Percentiles rank a stretch among this genome's conserved stretches.
Conservation (phyloP, 78 protist genomes). For the Anaeramoeba flamelloides region DNA sequence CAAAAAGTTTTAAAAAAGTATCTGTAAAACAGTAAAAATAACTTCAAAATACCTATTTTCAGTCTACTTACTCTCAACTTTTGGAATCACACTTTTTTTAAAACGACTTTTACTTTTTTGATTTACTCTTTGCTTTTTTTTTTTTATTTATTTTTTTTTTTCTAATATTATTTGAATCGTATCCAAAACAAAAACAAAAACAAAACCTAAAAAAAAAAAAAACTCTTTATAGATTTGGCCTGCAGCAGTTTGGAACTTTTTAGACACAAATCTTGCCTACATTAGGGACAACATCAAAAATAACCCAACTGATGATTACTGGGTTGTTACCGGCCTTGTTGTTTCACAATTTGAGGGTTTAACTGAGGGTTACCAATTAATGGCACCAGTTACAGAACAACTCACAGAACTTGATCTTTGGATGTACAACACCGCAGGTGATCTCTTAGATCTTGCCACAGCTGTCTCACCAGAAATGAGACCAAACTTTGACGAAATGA, state of each 20-base stretch:
- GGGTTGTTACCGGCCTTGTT: background rate
- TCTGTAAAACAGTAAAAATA: too few species aligned
- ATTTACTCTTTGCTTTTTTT: too few species aligned
- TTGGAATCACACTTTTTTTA: too few species aligned
- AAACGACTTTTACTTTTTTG: too few species aligned
- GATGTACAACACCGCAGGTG: conserved; percentile 2
- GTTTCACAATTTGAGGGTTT: conserved; percentile 2
- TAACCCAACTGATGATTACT: background rate
- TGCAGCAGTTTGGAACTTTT: background rate
- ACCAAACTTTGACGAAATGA: conserved; percentile 1
- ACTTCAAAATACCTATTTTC: too few species aligned
- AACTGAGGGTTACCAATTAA: background rate
- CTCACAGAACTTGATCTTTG: conserved; percentile 7
- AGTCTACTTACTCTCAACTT: too few species aligned
- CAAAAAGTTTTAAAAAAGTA: too few species aligned
- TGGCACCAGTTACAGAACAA: background rate
- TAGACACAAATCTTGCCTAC: background rate
- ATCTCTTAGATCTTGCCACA: conserved; percentile 4
- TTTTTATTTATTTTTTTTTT: too few species aligned
- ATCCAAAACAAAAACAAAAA: too few species aligned
- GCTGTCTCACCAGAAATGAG: background rate
- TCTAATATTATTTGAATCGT: too few species aligned
- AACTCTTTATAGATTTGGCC: background rate
- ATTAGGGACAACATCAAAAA: background rate
- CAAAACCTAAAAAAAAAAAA: too few species aligned